These are phyloP conservation scores for Isabelozyma heimii DNA, from an alignment of 805 yeast genomes.

Conservation along the genomic window DNA sequence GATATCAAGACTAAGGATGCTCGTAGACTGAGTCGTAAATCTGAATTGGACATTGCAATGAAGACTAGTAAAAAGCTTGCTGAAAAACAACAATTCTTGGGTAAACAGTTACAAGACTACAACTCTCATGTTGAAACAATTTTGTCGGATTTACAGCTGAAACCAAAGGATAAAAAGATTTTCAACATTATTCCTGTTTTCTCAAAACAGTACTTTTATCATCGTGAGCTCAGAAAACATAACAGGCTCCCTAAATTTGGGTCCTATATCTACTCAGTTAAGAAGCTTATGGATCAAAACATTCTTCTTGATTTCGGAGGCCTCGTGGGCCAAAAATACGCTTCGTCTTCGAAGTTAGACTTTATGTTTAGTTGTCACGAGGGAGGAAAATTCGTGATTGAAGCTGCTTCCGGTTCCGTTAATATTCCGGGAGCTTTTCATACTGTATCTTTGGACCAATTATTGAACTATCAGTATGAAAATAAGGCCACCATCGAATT, in stretches of 20 bases:
- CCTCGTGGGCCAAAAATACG: conserved; percentile 28
- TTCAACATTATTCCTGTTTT: conserved; percentile 52
- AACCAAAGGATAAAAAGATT: conserved; percentile 45
- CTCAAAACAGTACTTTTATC: conserved; percentile 75
- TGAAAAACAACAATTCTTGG: conserved; percentile 45
- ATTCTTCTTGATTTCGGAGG: conserved; percentile 63
- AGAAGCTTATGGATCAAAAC: conserved; percentile 70
- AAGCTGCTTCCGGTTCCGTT: conserved; percentile 70
- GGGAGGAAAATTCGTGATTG: conserved; percentile 70
- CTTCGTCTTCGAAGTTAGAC: conserved; percentile 63
- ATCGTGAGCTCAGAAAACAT: conserved; percentile 61
- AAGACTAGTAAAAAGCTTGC: conserved; percentile 43
- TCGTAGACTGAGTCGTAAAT: conserved; percentile 40
- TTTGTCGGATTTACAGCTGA: conserved; percentile 41
- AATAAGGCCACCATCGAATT: conserved; percentile 50
- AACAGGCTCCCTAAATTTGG: conserved; percentile 76
- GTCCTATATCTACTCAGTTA: conserved; percentile 71
- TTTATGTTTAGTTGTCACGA: conserved; percentile 75
- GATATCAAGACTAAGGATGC: conserved; percentile 60
- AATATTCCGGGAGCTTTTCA: conserved; percentile 60
- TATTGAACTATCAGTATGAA: conserved; percentile 74
- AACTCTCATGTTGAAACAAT: conserved; percentile 45
- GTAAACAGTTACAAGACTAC: conserved; percentile 45
- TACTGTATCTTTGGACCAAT: conserved; percentile 64
- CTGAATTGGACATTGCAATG: conserved; percentile 39